Conservation (phyloP, 2,329 filamentous ascomycete genomes). For the Fusarium illudens region DNA sequence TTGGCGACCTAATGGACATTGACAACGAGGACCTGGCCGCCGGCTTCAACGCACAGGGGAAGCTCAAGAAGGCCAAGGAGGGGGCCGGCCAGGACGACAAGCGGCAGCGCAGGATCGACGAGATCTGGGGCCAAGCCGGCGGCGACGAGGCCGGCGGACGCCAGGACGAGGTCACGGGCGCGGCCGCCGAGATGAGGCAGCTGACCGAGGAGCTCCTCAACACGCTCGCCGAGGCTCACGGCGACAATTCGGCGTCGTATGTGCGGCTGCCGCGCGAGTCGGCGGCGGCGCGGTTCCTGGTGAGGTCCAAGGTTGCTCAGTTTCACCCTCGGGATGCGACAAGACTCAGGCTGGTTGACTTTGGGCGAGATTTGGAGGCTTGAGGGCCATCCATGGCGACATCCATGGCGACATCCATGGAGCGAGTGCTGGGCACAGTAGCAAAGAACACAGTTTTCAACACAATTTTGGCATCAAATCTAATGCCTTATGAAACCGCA, state of each 20-base stretch:
- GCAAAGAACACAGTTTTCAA: background rate
- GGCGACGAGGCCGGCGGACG: slow-evolving; percentile 33
- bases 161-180: slow-evolving; percentile 59
- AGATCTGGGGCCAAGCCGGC: slow-evolving; percentile 63
- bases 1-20: slow-evolving; percentile 75
- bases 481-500: background rate
- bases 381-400: slow-evolving; percentile 44
- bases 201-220: slow-evolving; percentile 70
- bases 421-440: too few relatives aligned
- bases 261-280: slow-evolving; percentile 67
- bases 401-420: too few relatives aligned
- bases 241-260: slow-evolving; percentile 65
- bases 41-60: slow-evolving; percentile 68
- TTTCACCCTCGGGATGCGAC: slow-evolving; percentile 72
- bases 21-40: slow-evolving; percentile 66
- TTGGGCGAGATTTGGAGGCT: slow-evolving; percentile 69
- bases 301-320: slow-evolving; percentile 71
- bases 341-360: slow-evolving; percentile 67
- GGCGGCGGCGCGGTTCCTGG: slow-evolving; percentile 69
- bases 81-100: slow-evolving; percentile 54
- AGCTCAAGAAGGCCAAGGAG: slow-evolving; percentile 59
- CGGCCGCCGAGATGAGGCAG: slow-evolving; percentile 65
- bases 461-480: background rate
- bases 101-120: slow-evolving; percentile 68
- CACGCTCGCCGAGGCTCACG: slow-evolving; percentile 61